Conservation (phyloP, 2,329 filamentous ascomycete genomes). For the Pseudogymnoascus verrucosus region DNA sequence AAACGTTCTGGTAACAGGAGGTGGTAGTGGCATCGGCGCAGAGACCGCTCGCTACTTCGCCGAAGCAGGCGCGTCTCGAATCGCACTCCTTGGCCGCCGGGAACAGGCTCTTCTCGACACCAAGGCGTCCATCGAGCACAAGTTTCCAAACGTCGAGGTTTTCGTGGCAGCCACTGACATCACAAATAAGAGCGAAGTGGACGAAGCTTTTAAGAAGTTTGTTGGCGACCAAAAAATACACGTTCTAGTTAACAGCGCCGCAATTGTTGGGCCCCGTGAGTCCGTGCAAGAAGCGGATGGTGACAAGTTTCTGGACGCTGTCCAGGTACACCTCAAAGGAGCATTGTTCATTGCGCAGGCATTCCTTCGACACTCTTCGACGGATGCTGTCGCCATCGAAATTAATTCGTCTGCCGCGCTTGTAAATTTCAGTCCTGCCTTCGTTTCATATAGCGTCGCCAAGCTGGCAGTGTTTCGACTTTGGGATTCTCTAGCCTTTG, state of each 20-base stretch:
- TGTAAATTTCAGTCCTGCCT: slow-evolving; percentile 22
- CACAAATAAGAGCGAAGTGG: slow-evolving; percentile 26
- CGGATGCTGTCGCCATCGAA: slow-evolving; percentile 29
- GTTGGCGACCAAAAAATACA: slow-evolving; percentile 29
- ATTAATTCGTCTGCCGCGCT: slow-evolving; percentile 30
- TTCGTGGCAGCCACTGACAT: slow-evolving; percentile 28
- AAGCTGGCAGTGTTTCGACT: slow-evolving; percentile 28
- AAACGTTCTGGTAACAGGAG: slow-evolving; percentile 36
- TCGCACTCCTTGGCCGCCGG: slow-evolving; percentile 37
- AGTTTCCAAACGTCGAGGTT: slow-evolving; percentile 30
- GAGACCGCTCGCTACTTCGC: slow-evolving; percentile 37
- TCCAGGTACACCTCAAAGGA: slow-evolving; percentile 30
- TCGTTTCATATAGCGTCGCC: slow-evolving; percentile 23
- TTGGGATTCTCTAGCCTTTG: slow-evolving; percentile 25
- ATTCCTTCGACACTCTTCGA: slow-evolving; percentile 29
- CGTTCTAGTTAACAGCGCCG: slow-evolving; percentile 35
- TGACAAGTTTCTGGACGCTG: slow-evolving; percentile 28
- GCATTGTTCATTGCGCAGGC: slow-evolving; percentile 28
- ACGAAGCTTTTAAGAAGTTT: slow-evolving; percentile 29
- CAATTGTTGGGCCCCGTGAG: slow-evolving; percentile 24
- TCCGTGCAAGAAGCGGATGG: slow-evolving; percentile 24
- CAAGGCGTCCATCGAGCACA: slow-evolving; percentile 29
- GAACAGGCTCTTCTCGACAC: slow-evolving; percentile 29
- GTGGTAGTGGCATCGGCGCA: slow-evolving; percentile 38
- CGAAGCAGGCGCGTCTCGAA: slow-evolving; percentile 34